Base-by-base conservation (phyloP, 768 basidiomycete genomes). In the Leccinum barrowsii region DNA sequence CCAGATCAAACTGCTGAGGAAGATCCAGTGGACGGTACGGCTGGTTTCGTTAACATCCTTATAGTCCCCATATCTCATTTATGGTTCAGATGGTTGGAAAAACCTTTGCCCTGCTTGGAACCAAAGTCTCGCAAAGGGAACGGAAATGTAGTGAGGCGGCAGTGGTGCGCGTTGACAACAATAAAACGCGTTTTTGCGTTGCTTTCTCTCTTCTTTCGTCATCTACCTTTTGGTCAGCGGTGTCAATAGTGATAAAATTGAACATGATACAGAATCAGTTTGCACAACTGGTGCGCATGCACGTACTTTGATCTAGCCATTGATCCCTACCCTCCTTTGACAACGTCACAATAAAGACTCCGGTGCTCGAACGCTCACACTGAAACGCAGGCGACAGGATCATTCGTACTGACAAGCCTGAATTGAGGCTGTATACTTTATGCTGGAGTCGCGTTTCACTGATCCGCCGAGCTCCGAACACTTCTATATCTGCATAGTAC, bases 1-100 rank as follows among this genome's bases (percentile, higher is more conserved):
- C 69, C 74, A 10, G 63, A 64, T 4, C 74, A 58, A 52, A 69
- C 63, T 12, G 60, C 61, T 4, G 21, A 64, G 26, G 12, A 3
- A 12, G 51, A 71, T 32, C 56, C 55, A 7, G 63, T 69, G n/a
- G 32, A 63, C 12, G 50, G 68, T 71, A 28, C 46, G 69, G 44
- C n/a, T 13, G 3, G 2, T 46, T 17, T 26, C 15, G 12, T 11
- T 42, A 2, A n/a, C 19, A 24, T 54, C 3, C 2, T n/a, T 19
- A 8, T 44, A 12, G 6, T 1, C 21, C 10, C 42, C 13, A 26
- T 21, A 5, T 35, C 55, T 59, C 12, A 58, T 49, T 24, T 8
- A 12, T 46, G 13, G 11, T 8, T 54, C 34, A 69, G 67, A 54
- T 10, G 44, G 52, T 0, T 69, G 68, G 68, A 58, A 22, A 28